phyloP scores from a whole-genome alignment of 257 asterid species.

The Rubia yunnanensis region DNA sequence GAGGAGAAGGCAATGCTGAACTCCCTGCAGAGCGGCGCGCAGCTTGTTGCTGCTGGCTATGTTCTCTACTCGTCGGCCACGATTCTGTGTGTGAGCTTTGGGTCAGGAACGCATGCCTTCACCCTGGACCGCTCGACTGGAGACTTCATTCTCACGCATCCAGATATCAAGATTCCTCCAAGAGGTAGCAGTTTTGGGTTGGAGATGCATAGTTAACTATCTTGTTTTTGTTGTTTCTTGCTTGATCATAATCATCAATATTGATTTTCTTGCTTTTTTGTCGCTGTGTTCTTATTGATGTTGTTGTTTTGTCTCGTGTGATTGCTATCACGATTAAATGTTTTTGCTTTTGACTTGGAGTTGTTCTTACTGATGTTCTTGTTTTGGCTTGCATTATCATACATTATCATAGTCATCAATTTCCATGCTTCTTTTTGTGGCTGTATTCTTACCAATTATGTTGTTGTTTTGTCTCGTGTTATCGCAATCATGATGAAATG shows the following conservation, averaged over 20 bases:
- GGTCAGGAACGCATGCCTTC: constrained; percentile 77
- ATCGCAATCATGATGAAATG: too few relatives aligned
- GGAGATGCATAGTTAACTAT: too few relatives aligned
- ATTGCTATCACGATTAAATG: too few relatives aligned
- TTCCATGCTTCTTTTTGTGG: background rate
- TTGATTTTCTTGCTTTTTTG: background rate
- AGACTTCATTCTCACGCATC: constrained; percentile 80
- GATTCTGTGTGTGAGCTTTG: constrained; percentile 67
- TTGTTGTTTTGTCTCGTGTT: background rate
- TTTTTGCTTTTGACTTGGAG: background rate
- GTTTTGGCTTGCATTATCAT: background rate
- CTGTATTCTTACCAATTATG: too few relatives aligned
- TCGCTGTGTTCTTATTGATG: background rate
- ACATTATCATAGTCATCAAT: too few relatives aligned
- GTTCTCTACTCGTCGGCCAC: constrained; percentile 93
- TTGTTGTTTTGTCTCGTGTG: background rate
- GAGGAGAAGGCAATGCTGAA: constrained; percentile 71
- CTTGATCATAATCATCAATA: background rate
- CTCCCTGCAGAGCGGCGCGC: constrained; percentile 79
- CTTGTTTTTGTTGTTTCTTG: background rate
- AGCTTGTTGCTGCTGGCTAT: constrained; percentile 77
- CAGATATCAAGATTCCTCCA: constrained; percentile 52
- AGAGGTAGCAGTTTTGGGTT: constrained; percentile 43
- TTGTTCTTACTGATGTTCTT: background rate
- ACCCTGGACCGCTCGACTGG: constrained; percentile 79